Conservation (phyloP, 2,329 filamentous ascomycete genomes). For the Tolypocladium endophyticum region DNA sequence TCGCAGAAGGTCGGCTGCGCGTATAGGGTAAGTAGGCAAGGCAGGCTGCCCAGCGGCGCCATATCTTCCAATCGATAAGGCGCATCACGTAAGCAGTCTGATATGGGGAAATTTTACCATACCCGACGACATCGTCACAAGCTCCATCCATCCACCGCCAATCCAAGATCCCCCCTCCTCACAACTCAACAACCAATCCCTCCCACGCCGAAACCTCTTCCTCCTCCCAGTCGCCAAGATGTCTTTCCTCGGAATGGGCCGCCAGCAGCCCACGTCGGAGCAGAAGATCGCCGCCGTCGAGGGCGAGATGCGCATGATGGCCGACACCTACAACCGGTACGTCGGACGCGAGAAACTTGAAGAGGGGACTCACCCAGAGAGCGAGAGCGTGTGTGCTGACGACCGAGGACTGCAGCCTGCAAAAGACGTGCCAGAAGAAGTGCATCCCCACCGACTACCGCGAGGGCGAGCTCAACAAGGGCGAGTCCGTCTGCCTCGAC, state of each 20-base stretch:
- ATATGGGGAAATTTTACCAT: background rate
- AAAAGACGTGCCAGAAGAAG: constrained; percentile 84
- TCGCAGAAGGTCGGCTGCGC: too few relatives aligned
- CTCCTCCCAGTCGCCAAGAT: constrained; percentile 16
- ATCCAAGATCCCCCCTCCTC: background rate
- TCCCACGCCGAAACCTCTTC: background rate
- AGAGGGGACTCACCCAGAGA: background rate
- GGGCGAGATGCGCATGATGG: constrained; percentile 94
- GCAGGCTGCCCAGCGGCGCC: background rate
- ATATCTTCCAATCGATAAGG: background rate
- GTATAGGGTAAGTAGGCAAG: background rate
- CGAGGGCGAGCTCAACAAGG: constrained; percentile 96
- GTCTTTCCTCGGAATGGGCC: constrained; percentile 39
- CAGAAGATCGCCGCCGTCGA: constrained; percentile 97
- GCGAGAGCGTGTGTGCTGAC: background rate
- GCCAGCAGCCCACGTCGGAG: constrained; percentile 80
- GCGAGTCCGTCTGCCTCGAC: constrained; percentile 95
- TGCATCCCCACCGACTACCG: constrained; percentile 89
- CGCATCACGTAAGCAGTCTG: background rate
- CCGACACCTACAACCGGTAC: constrained; percentile 97
- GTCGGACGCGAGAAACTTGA: background rate
- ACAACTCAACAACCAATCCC: background rate
- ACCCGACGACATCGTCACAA: background rate
- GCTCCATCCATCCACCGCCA: background rate
- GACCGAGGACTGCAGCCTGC: constrained; percentile 45